Conservation (phyloP, 352 stramenopile genomes). For the Phytophthora multivora region DNA sequence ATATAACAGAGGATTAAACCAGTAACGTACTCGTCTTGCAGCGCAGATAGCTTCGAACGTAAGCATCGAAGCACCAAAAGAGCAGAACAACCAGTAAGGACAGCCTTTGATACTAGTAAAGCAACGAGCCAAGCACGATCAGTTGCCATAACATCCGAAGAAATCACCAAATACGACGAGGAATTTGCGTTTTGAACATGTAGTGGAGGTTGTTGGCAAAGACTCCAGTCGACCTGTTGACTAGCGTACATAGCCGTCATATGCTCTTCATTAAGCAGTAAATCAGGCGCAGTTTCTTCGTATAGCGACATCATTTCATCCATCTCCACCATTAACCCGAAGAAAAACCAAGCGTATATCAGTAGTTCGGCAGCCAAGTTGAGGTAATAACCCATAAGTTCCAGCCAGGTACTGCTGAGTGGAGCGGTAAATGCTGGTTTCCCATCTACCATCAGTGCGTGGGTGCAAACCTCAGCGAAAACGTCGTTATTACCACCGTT, state of each 20-base stretch:
- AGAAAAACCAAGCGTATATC: constrained; percentile 66
- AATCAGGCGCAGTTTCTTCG: constrained; percentile 31
- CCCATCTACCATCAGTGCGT: constrained; percentile 67
- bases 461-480: constrained; percentile 67
- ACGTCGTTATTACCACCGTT: constrained; percentile 71
- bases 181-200: constrained; percentile 10
- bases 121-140: constrained; percentile 57
- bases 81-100: constrained; percentile 38
- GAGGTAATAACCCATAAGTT: constrained; percentile 61
- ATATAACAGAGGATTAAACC: background rate
- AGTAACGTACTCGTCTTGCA: constrained; percentile 68
- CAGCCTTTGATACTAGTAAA: constrained; percentile 43
- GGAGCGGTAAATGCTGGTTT: constrained; percentile 66
- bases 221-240: constrained; percentile 32
- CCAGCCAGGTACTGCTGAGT: constrained; percentile 67
- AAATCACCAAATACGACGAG: constrained; percentile 39
- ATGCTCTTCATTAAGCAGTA: constrained; percentile 29
- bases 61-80: constrained; percentile 46
- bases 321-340: constrained; percentile 62
- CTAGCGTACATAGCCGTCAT: constrained; percentile 44
- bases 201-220: constrained; percentile 17
- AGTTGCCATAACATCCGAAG: constrained; percentile 37
- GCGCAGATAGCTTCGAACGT: constrained; percentile 56
- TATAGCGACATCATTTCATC: constrained; percentile 52
- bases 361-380: constrained; percentile 50